Evolutionary conservation across 2,329 filamentous ascomycete genomes (phyloP).

Genomic region (Colletotrichum navitas): DNA sequence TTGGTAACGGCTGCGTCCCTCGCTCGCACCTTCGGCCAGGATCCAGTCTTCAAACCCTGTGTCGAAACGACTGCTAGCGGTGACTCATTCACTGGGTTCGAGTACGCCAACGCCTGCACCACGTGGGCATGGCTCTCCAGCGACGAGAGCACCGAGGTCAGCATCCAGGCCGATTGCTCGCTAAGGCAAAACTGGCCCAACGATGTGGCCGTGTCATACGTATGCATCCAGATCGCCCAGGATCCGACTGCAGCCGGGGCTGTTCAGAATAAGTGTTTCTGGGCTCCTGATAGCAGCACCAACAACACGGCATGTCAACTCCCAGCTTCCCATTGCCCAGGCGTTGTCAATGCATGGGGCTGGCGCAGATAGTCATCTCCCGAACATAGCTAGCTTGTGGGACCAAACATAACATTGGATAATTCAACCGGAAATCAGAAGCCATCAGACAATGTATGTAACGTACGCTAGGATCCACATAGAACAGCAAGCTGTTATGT

Average conservation of each 20-base stretch:
- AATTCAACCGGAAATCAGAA: no score
- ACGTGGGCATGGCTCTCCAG: not conserved
- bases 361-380: not conserved
- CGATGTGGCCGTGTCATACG: not conserved
- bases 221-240: not conserved
- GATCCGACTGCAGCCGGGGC: not conserved
- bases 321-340: not conserved
- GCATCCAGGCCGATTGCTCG: not conserved
- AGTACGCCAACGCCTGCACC: not conserved
- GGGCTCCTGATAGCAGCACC: not conserved
- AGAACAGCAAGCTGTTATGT: no score
- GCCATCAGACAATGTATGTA: no score
- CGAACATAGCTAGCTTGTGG: not conserved
- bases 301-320: not conserved
- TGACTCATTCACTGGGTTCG: not conserved
- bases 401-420: not conserved
- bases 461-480: no score
- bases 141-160: not conserved
- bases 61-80: not conserved
- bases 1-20: not conserved
- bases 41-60: not conserved
- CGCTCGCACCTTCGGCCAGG: not conserved
- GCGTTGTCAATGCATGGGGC: not conserved
- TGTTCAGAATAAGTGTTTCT: not conserved
- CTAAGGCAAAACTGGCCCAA: constrained; percentile 1